phyloP scores from a whole-genome alignment of 225 moss, liverwort and hornwort species.

The Thuidium tamariscinum region DNA sequence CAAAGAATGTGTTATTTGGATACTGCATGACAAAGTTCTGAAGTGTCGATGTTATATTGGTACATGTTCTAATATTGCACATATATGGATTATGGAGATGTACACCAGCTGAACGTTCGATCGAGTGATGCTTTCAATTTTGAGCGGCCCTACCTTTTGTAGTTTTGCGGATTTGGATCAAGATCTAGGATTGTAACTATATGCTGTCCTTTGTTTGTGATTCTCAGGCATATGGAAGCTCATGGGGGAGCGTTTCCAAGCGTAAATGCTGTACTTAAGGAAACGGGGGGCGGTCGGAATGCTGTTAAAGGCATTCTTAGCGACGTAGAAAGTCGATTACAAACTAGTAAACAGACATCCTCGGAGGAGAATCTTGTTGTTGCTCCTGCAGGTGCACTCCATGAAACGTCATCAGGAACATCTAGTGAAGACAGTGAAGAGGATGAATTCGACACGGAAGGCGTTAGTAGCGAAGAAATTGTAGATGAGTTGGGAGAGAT shows the following conservation, averaged over 20 bases:
- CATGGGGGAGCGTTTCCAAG: conserved; percentile 50
- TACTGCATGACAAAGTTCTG: neutral
- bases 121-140: neutral
- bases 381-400: neutral
- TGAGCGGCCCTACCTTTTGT: neutral
- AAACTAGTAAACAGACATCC: neutral
- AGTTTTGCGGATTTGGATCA: neutral
- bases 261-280: conserved; percentile 33
- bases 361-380: neutral
- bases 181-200: neutral
- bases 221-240: conserved; percentile 39
- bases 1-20: neutral
- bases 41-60: neutral
- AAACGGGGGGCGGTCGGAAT: conserved; percentile 45
- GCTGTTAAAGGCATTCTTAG: conserved; percentile 36
- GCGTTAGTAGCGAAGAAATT: neutral
- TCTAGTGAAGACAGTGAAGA: conserved; percentile 17
- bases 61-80: neutral
- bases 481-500: neutral
- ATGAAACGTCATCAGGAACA: neutral
- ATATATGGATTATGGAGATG: neutral
- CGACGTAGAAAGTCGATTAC: conserved; percentile 21
- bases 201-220: neutral
- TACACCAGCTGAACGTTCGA: neutral
- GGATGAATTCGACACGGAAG: neutral